A percentile compares a stretch with the other conserved stretches of the same genome.
phyloP scores from a whole-genome alignment of 805 yeast genomes.

The Barnettozyma sucrosica region DNA sequence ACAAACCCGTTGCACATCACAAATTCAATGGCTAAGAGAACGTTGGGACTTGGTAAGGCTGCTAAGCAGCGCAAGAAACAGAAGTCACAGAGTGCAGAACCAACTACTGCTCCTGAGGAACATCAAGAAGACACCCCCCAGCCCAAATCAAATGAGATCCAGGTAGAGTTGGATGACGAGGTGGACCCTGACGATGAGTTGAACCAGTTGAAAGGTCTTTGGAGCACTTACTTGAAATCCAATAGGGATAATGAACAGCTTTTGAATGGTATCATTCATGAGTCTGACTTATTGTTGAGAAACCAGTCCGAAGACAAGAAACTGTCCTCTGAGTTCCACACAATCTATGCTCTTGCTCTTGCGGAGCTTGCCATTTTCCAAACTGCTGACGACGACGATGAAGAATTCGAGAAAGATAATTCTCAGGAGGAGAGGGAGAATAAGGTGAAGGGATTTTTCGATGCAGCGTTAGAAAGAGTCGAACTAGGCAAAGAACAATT shows the following conservation, averaged over 20 bases:
- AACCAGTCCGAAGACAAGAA: conserved; percentile 22
- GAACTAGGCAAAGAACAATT: conserved; percentile 48
- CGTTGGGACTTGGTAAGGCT: conserved; percentile 58
- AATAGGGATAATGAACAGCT: conserved; percentile 59
- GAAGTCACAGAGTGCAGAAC: conserved; percentile 22
- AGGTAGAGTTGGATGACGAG: conserved; percentile 64
- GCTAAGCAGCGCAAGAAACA: conserved; percentile 42
- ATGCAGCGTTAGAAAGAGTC: conserved; percentile 67
- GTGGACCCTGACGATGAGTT: conserved; percentile 74
- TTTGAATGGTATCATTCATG: conserved; percentile 84
- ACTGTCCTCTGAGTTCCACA: conserved; percentile 52
- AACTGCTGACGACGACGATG: conserved; percentile 34
- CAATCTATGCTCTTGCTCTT: conserved; percentile 68
- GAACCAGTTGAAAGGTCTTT: conserved; percentile 69
- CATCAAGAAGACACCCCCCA: conserved; percentile 8
- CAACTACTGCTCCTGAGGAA: conserved; percentile 9
- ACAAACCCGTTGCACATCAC: not conserved
- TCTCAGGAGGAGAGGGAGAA: not conserved
- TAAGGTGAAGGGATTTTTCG: conserved; percentile 51
- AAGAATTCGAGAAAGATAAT: not conserved
- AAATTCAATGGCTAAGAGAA: conserved; percentile 51
- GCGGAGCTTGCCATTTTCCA: conserved; percentile 58
- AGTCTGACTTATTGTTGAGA: conserved; percentile 76
- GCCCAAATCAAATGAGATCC: conserved; percentile 37
- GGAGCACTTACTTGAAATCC: conserved; percentile 54